These are phyloP conservation scores for Cladorrhinum sp. DNA, from an alignment of 2,329 filamentous ascomycete species.

Conservation along the genomic window DNA sequence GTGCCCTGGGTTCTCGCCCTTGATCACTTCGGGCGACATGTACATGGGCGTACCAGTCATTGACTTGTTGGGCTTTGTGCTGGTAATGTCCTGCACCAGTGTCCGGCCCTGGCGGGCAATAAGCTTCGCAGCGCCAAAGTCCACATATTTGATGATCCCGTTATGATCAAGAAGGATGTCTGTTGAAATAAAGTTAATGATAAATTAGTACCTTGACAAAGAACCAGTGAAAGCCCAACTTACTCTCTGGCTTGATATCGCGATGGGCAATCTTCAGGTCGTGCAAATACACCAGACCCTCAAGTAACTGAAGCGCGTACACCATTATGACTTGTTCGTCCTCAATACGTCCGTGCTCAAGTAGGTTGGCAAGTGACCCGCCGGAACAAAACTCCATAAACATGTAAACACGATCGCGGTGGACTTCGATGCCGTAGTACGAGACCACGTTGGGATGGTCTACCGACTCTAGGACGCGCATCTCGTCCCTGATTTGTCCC, in stretches of 20 bases:
- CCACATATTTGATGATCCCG: constrained; percentile 98
- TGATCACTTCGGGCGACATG: constrained; percentile 99
- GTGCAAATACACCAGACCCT: constrained; percentile 91
- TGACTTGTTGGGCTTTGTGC: constrained; percentile 70
- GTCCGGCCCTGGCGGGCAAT: constrained; percentile 93
- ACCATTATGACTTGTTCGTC: constrained; percentile 98
- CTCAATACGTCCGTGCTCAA: constrained; percentile 95
- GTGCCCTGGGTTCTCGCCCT: constrained; percentile 75
- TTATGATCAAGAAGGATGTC: constrained; percentile 96
- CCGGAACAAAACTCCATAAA: constrained; percentile 99
- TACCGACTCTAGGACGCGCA: constrained; percentile 91
- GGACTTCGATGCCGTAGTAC: constrained; percentile 96
- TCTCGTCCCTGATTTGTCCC: constrained; percentile 91
- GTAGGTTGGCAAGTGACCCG: constrained; percentile 80
- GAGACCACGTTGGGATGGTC: constrained; percentile 98
- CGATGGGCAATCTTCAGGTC: constrained; percentile 89
- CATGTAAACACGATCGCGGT: constrained; percentile 98
- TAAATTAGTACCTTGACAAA: neutral
- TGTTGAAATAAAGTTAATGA: constrained; percentile 33
- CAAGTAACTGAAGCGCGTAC: constrained; percentile 88
- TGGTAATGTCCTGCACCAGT: constrained; percentile 62
- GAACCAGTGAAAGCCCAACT: constrained; percentile 37
- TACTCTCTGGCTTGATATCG: constrained; percentile 96
- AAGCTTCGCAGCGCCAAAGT: constrained; percentile 96
- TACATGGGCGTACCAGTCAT: constrained; percentile 99